Conservation (phyloP, 345 rosid species). For the Populus tremula region DNA sequence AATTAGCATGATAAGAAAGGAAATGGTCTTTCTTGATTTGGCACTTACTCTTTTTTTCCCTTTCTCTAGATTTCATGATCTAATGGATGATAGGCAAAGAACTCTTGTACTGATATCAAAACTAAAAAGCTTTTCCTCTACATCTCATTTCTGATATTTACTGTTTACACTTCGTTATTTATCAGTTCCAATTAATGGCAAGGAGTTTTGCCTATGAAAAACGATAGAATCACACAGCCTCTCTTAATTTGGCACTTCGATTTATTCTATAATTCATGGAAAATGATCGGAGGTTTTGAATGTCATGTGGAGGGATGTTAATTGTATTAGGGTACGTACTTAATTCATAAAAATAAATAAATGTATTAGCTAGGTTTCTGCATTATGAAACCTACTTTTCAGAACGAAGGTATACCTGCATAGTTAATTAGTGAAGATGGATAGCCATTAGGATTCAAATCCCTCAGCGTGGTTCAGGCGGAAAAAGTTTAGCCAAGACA, state of each 20-base stretch:
- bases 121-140: background rate
- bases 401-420: background rate
- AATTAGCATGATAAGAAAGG: background rate
- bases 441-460: background rate
- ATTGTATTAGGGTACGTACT: background rate
- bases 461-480: background rate
- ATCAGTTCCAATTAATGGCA: background rate
- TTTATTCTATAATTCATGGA: too few relatives aligned
- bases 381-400: background rate
- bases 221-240: background rate
- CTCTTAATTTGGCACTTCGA: background rate
- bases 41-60: background rate
- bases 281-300: too few relatives aligned
- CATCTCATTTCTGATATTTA: background rate
- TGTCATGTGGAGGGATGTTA: background rate
- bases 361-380: background rate
- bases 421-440: background rate
- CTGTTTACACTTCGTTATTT: background rate
- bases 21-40: background rate
- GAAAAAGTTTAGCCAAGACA: background rate
- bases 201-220: background rate
- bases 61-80: background rate
- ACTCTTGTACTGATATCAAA: constrained; percentile 2
- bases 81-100: constrained; percentile 1
- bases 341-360: too few relatives aligned